Evolutionary conservation across 2,329 filamentous ascomycete species (phyloP).

Genomic region (Chrysosphaeria jannelii): DNA sequence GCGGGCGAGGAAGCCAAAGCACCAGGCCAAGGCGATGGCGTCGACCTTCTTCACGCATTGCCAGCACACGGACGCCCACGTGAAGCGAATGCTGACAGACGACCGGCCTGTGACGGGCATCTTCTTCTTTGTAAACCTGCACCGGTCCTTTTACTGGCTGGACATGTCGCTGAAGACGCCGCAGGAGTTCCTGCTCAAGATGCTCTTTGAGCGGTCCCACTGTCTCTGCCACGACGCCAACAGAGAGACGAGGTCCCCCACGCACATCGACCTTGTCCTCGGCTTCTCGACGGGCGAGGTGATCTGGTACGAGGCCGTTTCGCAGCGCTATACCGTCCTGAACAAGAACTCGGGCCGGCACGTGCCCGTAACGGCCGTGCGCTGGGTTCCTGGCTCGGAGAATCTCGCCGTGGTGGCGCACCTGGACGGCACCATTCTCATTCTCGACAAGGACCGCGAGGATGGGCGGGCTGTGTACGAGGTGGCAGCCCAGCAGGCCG

Average conservation of each 20-base stretch:
- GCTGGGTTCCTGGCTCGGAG: constrained; percentile 84
- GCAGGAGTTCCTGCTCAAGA: constrained; percentile 75
- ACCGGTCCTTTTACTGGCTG: constrained; percentile 85
- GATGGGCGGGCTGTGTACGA: constrained; percentile 46
- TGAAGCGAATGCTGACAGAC: constrained; percentile 53
- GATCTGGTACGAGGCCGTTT: constrained; percentile 95
- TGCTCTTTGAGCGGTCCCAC: constrained; percentile 88
- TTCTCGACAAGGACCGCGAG: constrained; percentile 95
- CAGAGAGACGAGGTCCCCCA: constrained; percentile 41
- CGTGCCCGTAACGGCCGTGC: constrained; percentile 60
- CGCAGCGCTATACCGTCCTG: constrained; percentile 76
- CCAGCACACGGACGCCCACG: constrained; percentile 57
- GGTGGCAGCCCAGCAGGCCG: constrained; percentile 23
- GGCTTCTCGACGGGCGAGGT: constrained; percentile 92
- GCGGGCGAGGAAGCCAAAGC: constrained; percentile 69
- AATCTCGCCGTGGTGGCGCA: constrained; percentile 78
- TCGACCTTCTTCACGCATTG: constrained; percentile 95
- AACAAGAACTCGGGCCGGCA: constrained; percentile 91
- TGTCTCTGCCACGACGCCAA: constrained; percentile 90
- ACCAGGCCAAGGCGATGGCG: constrained; percentile 94
- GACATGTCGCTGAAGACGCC: constrained; percentile 61
- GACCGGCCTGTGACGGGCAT: constrained; percentile 44
- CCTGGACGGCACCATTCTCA: constrained; percentile 66
- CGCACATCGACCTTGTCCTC: constrained; percentile 74
- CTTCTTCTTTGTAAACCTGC: constrained; percentile 86